A percentile compares a stretch with the other conserved stretches of the same genome.
Evolutionary conservation across 2,329 filamentous ascomycete species (phyloP).

Genomic region (Chaetothyriales sp.): DNA sequence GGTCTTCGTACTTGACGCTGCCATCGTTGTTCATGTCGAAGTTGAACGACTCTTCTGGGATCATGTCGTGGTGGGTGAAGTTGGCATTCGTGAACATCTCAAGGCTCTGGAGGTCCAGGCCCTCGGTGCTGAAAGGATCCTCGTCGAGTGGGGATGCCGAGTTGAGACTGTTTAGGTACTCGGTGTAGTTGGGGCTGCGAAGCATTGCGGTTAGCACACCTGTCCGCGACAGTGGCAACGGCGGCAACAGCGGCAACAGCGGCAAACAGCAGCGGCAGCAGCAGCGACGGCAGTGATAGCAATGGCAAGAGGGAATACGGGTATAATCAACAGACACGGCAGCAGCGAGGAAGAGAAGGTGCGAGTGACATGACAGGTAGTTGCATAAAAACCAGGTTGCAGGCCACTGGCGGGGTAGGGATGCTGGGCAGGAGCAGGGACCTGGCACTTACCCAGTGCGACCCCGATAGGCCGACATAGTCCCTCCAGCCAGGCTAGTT

Average conservation of each 20-base stretch:
- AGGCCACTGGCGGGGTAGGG: neutral
- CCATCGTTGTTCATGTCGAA: slow-evolving; percentile 13
- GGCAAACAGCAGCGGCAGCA: too few relatives aligned
- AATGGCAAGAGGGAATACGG: neutral
- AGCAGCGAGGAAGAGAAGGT: neutral
- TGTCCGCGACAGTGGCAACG: neutral
- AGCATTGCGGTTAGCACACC: slow-evolving; percentile 16
- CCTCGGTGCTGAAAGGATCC: slow-evolving; percentile 41
- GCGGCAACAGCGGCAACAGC: neutral
- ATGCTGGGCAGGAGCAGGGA: neutral
- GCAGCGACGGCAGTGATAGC: neutral
- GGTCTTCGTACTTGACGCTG: slow-evolving; percentile 16
- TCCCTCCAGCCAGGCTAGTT: neutral
- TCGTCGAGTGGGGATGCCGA: slow-evolving; percentile 50
- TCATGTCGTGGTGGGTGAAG: slow-evolving; percentile 60
- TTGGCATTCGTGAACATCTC: slow-evolving; percentile 69
- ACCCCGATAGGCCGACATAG: slow-evolving; percentile 60
- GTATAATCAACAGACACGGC: too few relatives aligned
- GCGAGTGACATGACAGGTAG: neutral
- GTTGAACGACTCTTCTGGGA: slow-evolving; percentile 15
- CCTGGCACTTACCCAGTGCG: slow-evolving; percentile 38
- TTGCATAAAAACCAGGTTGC: neutral
- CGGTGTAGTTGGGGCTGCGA: slow-evolving; percentile 59
- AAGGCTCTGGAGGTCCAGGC: slow-evolving; percentile 52
- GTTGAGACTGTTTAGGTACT: slow-evolving; percentile 79